These are phyloP conservation scores for Pseudopithomyces chartarum DNA, from an alignment of 2,329 filamentous ascomycete species.

Conservation along the genomic window DNA sequence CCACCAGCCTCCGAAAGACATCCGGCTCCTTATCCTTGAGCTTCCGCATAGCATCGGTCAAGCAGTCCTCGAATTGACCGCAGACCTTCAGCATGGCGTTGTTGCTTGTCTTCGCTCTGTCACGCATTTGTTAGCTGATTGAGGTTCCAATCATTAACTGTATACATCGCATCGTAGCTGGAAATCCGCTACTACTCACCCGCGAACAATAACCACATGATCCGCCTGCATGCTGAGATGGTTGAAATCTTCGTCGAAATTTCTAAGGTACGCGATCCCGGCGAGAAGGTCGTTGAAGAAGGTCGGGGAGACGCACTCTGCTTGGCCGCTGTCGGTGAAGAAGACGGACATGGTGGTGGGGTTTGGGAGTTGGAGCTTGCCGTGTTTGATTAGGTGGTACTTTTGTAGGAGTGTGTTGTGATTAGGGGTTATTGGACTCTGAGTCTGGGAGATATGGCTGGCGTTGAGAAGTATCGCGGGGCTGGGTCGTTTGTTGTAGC, in stretches of 20 bases:
- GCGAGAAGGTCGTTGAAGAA: constrained; percentile 10
- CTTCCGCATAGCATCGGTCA: background rate
- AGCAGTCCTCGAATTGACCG: background rate
- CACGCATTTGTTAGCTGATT: background rate
- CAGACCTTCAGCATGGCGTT: background rate
- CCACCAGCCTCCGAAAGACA: background rate
- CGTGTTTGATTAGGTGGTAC: too few species aligned
- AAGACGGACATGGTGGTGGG: background rate
- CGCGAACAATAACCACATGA: too few species aligned
- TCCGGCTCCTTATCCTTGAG: background rate
- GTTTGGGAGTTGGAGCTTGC: background rate
- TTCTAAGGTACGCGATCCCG: constrained; percentile 1
- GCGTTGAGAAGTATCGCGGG: too few species aligned
- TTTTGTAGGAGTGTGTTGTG: too few species aligned
- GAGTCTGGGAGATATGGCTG: too few species aligned
- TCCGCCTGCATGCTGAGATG: background rate
- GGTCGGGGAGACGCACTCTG: background rate
- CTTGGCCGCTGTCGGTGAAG: background rate
- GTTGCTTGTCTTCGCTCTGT: background rate
- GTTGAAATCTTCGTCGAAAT: constrained; percentile 1
- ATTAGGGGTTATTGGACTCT: too few species aligned
- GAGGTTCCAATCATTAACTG: background rate
- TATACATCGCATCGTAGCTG: too few species aligned
- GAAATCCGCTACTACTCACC: too few species aligned
- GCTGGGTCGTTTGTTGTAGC: too few species aligned